Evolutionary conservation across 2,329 filamentous ascomycete species (phyloP).

Genomic region (Clathrospora elynae): DNA sequence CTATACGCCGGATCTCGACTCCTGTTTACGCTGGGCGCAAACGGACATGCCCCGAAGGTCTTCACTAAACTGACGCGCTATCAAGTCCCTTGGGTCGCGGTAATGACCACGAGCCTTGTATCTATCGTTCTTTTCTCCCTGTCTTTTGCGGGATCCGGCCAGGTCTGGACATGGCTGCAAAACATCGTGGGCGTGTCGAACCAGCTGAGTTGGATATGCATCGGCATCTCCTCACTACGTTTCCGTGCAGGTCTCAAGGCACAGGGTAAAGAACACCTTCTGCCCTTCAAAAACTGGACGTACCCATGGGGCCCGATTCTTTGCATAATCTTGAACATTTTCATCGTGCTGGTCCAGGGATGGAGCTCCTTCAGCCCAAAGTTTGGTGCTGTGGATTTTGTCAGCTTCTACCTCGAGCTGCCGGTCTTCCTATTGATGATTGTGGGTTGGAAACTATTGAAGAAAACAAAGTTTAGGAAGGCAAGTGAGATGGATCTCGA

Average conservation of each 20-base stretch:
- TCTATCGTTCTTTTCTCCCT: slow-evolving; percentile 49
- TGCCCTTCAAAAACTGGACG: slow-evolving; percentile 62
- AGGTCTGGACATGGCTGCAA: slow-evolving; percentile 65
- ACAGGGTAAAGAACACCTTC: slow-evolving; percentile 55
- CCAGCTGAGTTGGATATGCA: slow-evolving; percentile 60
- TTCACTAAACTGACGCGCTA: slow-evolving; percentile 59
- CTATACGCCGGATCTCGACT: slow-evolving; percentile 62
- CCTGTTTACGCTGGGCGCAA: slow-evolving; percentile 56
- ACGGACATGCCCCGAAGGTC: slow-evolving; percentile 72
- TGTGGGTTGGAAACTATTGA: slow-evolving; percentile 35
- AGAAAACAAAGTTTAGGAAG: slow-evolving; percentile 35
- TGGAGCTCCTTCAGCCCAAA: slow-evolving; percentile 59
- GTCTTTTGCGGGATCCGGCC: slow-evolving; percentile 51
- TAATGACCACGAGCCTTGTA: slow-evolving; percentile 46
- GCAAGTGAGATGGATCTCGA: slow-evolving; percentile 37
- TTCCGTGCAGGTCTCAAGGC: slow-evolving; percentile 55
- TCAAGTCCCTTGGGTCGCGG: slow-evolving; percentile 50
- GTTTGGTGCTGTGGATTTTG: slow-evolving; percentile 53
- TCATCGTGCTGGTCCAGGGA: slow-evolving; percentile 40
- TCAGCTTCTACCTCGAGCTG: slow-evolving; percentile 56
- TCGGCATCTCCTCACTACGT: slow-evolving; percentile 62
- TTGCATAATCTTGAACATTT: slow-evolving; percentile 33
- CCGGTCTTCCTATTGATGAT: slow-evolving; percentile 40
- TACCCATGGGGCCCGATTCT: slow-evolving; percentile 58
- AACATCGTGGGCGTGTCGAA: slow-evolving; percentile 67